Evolutionary conservation across 2,329 filamentous ascomycete species (phyloP), one percentile per base, ranked within the genome.

Genomic region (Aspergillus nomiae): DNA sequence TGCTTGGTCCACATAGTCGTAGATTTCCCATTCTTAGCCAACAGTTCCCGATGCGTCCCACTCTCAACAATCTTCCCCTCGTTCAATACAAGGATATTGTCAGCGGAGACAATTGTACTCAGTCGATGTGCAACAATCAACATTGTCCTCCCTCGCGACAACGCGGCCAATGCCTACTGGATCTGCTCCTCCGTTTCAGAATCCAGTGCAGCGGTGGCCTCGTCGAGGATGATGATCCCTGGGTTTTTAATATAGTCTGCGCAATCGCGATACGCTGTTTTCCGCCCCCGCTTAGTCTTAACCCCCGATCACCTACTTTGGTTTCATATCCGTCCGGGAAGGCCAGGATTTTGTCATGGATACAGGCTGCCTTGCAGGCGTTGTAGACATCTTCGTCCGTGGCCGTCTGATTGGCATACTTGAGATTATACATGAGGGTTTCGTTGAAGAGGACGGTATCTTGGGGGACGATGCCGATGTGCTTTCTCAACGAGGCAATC

Each of bases 371-470:
- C 65, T 87, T 86, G 76, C 93, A 97, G 14, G 94, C 94, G 50
- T 87, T 87, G 71, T 88, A 91, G 2, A 97, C 89, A 34, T 97
- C 89, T 69, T 94, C 90, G 63, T 96, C 89, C 0, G 90, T 91
- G 12, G 90, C 92, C 32, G 85, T 78, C 48, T 92, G 91, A 67
- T 94, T 94, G 63, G 94, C 93, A 74, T 97, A 97, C 75, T 89
- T 90, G 64, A 97, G 82, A 74, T 97, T 97, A 81, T 96, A 97
- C 92, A 97, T 95, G 66, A 97, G 82, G 1, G 91, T 90, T 76
- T 97, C 94, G 76, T 97, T 97, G 85, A 97, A 97, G 51, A 97
- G 83, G 8, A 96, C 91, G 4, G 94, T 97, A 72, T 99, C 95
- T 77, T 99, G 95, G 1, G 95, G 95, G 7, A 99, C 95, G 48